A percentile compares a stretch with the other conserved stretches of the same genome.
Conservation (phyloP, 768 basidiomycete species). For the Mycena olivaceomarginata region DNA sequence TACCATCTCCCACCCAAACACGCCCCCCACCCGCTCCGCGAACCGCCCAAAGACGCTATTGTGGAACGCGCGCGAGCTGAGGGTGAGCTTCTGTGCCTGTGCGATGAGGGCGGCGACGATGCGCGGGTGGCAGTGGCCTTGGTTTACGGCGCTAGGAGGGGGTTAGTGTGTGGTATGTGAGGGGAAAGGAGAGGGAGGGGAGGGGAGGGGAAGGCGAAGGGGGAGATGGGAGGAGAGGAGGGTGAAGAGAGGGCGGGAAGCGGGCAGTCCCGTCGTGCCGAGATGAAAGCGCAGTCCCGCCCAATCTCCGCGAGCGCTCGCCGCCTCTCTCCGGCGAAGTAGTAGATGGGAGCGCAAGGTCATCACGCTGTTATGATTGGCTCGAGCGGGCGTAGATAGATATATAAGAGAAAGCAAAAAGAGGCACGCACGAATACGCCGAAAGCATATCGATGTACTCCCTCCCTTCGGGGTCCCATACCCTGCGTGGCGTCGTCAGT, state of each 20-base stretch:
- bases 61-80: conserved; percentile 98
- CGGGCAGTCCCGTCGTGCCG: too few species aligned
- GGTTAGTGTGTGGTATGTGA: background rate
- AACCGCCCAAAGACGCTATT: conserved; percentile 94
- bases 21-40: conserved; percentile 86
- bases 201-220: background rate
- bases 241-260: background rate
- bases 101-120: conserved; percentile 88
- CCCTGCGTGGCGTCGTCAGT: conserved; percentile 58
- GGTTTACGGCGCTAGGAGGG: conserved; percentile 85
- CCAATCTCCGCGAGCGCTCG: too few species aligned
- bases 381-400: background rate
- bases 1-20: conserved; percentile 78
- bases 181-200: background rate
- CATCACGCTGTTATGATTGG: background rate
- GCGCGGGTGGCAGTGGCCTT: conserved; percentile 94
- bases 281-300: background rate
- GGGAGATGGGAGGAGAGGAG: background rate
- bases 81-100: conserved; percentile 93
- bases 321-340: too few species aligned
- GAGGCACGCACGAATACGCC: conserved; percentile 89
- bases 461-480: conserved; percentile 96
- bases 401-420: background rate
- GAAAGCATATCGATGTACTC: conserved; percentile 99
- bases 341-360: too few species aligned